Evolutionary conservation across 345 rosid genomes (phyloP).

Genomic region (rapeseed (Brassica napus)): DNA sequence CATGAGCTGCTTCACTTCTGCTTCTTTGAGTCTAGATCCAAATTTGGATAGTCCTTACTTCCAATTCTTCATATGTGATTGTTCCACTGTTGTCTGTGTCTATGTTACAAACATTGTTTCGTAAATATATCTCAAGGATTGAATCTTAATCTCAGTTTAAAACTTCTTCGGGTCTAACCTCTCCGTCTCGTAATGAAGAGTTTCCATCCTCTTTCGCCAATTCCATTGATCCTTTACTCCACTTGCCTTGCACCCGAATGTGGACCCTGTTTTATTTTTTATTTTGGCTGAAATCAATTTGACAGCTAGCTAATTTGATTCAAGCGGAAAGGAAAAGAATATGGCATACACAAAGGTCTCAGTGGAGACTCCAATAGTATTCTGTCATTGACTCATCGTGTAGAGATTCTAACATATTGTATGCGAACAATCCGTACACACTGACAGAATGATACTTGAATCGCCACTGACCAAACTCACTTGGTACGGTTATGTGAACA

Average conservation of each 20-base stretch:
- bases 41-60: slow-evolving; percentile 71
- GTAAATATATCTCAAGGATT: neutral
- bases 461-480: neutral
- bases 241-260: neutral
- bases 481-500: neutral
- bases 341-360: neutral
- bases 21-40: slow-evolving; percentile 61
- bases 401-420: neutral
- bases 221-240: neutral
- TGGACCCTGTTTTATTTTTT: neutral
- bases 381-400: neutral
- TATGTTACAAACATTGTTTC: slow-evolving; percentile 62
- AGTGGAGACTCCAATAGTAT: neutral
- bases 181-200: neutral
- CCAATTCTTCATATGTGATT: slow-evolving; percentile 65
- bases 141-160: neutral
- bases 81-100: slow-evolving; percentile 86
- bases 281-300: neutral
- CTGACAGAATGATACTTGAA: neutral
- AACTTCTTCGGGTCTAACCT: neutral
- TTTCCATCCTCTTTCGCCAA: neutral
- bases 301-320: too few relatives aligned
- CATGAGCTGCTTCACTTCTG: slow-evolving; percentile 61
- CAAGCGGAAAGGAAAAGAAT: neutral
- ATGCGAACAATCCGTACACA: neutral